Evolutionary conservation across 1,284 basidiomycete genomes (phyloP).

Genomic region (Trametes sp.): DNA sequence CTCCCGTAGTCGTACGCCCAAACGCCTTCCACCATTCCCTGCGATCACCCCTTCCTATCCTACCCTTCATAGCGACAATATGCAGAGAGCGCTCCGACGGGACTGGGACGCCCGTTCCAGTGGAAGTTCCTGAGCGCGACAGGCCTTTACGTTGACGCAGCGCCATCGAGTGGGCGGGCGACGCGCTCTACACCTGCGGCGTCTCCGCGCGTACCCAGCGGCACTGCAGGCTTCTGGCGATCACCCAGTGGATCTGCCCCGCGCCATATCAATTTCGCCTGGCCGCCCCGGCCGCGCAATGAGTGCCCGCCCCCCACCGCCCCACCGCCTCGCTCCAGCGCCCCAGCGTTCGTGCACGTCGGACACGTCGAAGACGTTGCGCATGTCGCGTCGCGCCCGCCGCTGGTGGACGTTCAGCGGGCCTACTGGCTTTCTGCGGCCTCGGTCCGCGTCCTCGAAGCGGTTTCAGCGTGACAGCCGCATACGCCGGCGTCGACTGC

Average conservation of each 20-base stretch:
- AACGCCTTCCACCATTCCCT: background rate
- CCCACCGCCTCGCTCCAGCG: too few species aligned
- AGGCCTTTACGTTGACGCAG: background rate
- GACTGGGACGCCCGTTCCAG: constrained; percentile 1
- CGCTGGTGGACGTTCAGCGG: background rate
- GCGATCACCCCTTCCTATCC: background rate
- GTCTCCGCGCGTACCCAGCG: background rate
- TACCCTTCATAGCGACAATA: background rate
- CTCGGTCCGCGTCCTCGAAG: too few species aligned
- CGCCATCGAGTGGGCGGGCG: background rate
- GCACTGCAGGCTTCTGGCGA: background rate
- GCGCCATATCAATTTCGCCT: background rate
- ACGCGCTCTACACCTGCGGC: too few species aligned
- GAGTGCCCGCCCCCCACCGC: too few species aligned
- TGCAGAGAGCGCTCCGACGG: constrained; percentile 6
- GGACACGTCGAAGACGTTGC: too few species aligned
- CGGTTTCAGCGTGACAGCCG: background rate
- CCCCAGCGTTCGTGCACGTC: too few species aligned
- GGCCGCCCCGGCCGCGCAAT: background rate
- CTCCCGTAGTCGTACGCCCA: too few species aligned
- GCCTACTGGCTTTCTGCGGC: background rate
- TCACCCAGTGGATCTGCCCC: background rate
- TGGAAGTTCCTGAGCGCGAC: background rate
- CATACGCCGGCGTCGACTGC: background rate
- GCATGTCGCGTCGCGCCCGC: too few species aligned